phyloP scores from a whole-genome alignment of 169 alveolate species.

The Cryptosporidium meleagridis region DNA sequence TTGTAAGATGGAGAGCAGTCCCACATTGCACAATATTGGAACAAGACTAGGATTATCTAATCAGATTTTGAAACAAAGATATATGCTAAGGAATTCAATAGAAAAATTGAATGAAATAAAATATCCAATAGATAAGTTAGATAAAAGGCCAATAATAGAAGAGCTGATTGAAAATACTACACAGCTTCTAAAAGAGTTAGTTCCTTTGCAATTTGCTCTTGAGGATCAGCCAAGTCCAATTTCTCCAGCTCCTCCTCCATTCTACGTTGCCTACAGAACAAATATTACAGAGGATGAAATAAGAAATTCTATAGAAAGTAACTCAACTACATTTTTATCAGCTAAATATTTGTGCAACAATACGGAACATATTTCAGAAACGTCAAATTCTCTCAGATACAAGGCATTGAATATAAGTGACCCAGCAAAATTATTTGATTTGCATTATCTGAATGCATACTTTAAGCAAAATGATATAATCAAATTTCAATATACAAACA shows the following conservation, averaged over 20 bases:
- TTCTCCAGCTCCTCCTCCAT: constrained; percentile 74
- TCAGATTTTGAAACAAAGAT: constrained; percentile 62
- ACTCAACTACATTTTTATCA: constrained; percentile 58
- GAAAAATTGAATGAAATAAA: constrained; percentile 31
- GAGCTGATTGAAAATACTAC: constrained; percentile 2
- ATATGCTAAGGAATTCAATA: constrained; percentile 37
- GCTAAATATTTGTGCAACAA: constrained; percentile 66
- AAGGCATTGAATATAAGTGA: constrained; percentile 23
- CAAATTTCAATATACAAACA: not conserved
- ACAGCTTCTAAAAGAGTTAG: not conserved
- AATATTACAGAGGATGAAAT: constrained; percentile 49
- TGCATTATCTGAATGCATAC: not conserved
- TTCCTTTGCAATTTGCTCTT: constrained; percentile 18
- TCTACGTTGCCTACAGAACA: constrained; percentile 30
- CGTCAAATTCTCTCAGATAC: not conserved
- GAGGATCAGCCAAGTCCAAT: constrained; percentile 72
- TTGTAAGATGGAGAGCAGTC: constrained; percentile 25
- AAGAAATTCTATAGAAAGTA: constrained; percentile 41
- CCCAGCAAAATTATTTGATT: constrained; percentile 38
- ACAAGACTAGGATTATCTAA: constrained; percentile 40
- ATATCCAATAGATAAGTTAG: not conserved
- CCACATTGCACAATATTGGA: constrained; percentile 38
- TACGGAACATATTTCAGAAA: constrained; percentile 22
- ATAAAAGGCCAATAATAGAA: not conserved
- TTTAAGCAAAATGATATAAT: constrained; percentile 8